Evolutionary conservation across 202 grass and related monocot species (phyloP).

Genomic region (Digitaria exilis): DNA sequence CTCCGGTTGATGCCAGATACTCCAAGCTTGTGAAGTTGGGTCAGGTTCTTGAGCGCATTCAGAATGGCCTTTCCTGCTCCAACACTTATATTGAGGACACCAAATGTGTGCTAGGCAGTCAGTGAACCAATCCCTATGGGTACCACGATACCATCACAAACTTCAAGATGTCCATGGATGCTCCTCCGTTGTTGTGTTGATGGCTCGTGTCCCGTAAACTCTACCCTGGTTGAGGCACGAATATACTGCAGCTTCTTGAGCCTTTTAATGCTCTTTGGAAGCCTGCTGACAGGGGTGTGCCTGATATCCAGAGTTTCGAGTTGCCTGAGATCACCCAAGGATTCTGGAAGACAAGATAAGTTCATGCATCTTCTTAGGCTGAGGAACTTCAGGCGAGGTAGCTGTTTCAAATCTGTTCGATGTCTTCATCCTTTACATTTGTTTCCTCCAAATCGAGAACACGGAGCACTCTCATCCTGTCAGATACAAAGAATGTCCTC

Average conservation of each 20-base stretch:
- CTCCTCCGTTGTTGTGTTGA: background rate
- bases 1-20: background rate
- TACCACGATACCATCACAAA: background rate
- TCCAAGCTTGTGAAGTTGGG: background rate
- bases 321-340: background rate
- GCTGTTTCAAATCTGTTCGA: background rate
- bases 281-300: background rate
- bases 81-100: background rate
- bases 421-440: background rate
- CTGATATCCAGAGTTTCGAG: constrained; percentile 19
- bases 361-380: background rate
- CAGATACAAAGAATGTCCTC: background rate
- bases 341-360: background rate
- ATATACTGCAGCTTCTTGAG: background rate
- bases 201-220: background rate
- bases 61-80: too few species aligned
- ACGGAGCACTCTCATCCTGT: background rate
- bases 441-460: constrained; percentile 21
- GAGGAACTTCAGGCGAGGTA: constrained; percentile 5
- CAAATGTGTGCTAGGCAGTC: background rate
- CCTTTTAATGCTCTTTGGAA: background rate
- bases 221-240: background rate
- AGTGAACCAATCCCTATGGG: background rate
- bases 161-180: background rate
- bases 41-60: background rate